phyloP scores from a whole-genome alignment of 352 stramenopile species.

The Blastocystis sp. region DNA sequence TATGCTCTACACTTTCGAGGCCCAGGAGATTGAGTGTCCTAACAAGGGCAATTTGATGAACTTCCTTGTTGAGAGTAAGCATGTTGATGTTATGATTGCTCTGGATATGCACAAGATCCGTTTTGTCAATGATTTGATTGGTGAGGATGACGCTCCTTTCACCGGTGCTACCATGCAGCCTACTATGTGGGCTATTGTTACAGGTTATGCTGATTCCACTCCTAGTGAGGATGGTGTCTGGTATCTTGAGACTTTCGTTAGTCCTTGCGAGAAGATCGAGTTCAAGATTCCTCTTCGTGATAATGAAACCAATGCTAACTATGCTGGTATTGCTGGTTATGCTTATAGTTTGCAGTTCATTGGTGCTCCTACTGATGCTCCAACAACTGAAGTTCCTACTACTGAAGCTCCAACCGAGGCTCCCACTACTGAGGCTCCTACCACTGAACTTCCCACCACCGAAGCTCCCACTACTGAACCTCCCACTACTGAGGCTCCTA shows the following conservation, averaged over 20 bases:
- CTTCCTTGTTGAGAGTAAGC: background rate
- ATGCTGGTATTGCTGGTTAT: constrained; percentile 53
- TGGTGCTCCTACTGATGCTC: background rate
- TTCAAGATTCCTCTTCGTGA: background rate
- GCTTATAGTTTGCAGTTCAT: background rate
- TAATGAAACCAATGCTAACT: constrained; percentile 60
- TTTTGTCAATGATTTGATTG: background rate
- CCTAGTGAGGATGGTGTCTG: background rate
- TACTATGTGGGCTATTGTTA: background rate
- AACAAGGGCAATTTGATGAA: constrained; percentile 47
- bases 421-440: constrained; percentile 37
- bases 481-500: constrained; percentile 42
- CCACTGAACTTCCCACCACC: background rate
- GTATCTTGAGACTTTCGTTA: background rate
- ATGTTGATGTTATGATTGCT: background rate
- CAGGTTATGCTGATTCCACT: background rate
- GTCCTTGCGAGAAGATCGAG: background rate
- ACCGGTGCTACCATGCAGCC: background rate
- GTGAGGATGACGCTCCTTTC: background rate
- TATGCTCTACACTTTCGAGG: background rate
- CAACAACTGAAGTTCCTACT: constrained; percentile 16
- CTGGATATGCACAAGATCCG: background rate
- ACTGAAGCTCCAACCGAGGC: background rate
- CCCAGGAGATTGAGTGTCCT: background rate
- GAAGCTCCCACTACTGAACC: background rate